A percentile compares a stretch with the other conserved stretches of the same genome.
These are phyloP conservation scores for Botryosphaeria dothidea DNA, from an alignment of 2,329 filamentous ascomycete genomes.

Conservation along the genomic window DNA sequence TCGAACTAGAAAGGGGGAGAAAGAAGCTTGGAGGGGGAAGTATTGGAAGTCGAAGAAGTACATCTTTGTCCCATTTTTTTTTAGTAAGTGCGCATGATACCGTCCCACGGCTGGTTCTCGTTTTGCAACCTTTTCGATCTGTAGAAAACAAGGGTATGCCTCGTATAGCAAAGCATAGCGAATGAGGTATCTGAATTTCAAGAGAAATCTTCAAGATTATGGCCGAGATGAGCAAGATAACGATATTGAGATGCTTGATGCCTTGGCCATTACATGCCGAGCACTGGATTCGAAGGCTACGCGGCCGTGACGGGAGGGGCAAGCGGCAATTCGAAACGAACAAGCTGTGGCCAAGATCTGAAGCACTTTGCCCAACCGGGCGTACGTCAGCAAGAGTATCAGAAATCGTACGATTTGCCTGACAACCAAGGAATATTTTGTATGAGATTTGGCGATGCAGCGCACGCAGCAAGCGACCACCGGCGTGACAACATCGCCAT, in stretches of 20 bases:
- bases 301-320: background rate
- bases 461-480: background rate
- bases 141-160: background rate
- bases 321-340: background rate
- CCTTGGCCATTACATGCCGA: background rate
- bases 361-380: background rate
- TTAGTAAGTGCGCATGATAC: background rate
- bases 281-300: background rate
- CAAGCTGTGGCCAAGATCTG: background rate
- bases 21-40: background rate
- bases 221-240: too few relatives aligned
- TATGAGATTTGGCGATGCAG: background rate
- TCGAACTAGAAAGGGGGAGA: background rate
- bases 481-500: background rate
- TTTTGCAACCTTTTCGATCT: background rate
- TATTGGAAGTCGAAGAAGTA: background rate
- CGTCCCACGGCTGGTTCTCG: background rate
- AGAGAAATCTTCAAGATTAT: background rate
- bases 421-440: background rate
- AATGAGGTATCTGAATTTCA: background rate
- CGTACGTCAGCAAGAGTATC: background rate
- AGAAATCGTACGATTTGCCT: constrained; percentile 1
- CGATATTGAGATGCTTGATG: background rate
- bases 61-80: background rate
- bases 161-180: background rate